Evolutionary conservation across 371 early-diverging fungal genomes (phyloP).

Genomic region (Neoconidiobolus thromboides): DNA sequence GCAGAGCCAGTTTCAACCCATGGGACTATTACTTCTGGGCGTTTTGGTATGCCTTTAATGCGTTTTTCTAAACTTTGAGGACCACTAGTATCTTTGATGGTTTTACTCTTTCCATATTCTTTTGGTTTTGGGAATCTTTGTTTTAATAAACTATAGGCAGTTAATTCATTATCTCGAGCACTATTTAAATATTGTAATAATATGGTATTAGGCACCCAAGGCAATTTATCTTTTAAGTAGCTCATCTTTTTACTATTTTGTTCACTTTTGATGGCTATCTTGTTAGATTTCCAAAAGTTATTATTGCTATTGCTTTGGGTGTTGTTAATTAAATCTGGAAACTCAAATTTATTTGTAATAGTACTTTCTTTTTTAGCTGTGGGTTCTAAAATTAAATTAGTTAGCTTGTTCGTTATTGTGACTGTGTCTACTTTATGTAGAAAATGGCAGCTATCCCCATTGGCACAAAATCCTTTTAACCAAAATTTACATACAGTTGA

Average conservation of each 20-base stretch:
- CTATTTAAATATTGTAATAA: not conserved
- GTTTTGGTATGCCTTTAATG: constrained; percentile 6
- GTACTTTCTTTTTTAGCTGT: not conserved
- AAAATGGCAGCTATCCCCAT: constrained; percentile 4
- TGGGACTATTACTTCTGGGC: constrained; percentile 22
- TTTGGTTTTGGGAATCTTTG: constrained; percentile 1
- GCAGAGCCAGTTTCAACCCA: constrained; percentile 32
- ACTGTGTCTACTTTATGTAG: constrained; percentile 1
- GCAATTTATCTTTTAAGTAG: constrained; percentile 1
- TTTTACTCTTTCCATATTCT: not conserved
- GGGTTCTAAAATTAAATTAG: not conserved
- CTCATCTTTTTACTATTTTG: not conserved
- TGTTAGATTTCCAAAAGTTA: not conserved
- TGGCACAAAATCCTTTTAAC: constrained; percentile 1
- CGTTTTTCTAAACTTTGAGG: not conserved
- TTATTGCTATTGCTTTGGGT: not conserved
- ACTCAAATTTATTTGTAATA: not conserved
- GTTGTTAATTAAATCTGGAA: not conserved
- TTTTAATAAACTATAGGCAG: not conserved
- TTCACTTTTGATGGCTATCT: not conserved
- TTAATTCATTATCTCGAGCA: not conserved
- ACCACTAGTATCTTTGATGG: not conserved
- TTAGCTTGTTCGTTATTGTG: not conserved
- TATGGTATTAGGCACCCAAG: not conserved
- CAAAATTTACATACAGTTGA: constrained; percentile 5